A percentile compares a stretch with the other conserved stretches of the same genome.
These are phyloP conservation scores for Schizothecium vesticola DNA, from an alignment of 495 filamentous ascomycete species.

Conservation along the genomic window DNA sequence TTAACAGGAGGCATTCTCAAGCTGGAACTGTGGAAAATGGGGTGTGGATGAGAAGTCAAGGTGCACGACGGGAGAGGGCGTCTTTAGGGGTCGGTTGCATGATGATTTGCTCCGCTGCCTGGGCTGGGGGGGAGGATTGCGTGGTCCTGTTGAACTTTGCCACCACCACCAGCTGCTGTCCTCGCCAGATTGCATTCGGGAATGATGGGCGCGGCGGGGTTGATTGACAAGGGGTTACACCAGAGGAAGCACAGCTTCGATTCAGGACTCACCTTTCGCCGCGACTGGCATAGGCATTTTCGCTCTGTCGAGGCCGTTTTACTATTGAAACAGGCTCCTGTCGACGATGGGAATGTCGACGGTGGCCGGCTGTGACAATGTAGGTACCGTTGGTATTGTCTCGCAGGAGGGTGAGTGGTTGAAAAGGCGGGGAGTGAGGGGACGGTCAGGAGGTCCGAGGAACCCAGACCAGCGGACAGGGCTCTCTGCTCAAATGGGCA, in stretches of 20 bases:
- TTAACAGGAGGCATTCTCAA: constrained; percentile 42
- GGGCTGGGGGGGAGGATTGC: constrained; percentile 18
- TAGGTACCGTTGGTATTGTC: background rate
- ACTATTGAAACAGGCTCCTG: constrained; percentile 3
- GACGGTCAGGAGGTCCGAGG: background rate
- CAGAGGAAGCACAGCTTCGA: constrained; percentile 12
- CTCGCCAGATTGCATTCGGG: background rate
- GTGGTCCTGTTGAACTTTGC: constrained; percentile 22
- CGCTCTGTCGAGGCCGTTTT: constrained; percentile 9
- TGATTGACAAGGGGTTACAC: constrained; percentile 20
- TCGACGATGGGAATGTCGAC: background rate
- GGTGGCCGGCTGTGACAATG: background rate
- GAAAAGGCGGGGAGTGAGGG: constrained; percentile 5
- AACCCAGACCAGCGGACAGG: no score
- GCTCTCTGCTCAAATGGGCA: background rate
- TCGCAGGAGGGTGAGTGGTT: constrained; percentile 3
- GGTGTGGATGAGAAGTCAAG: background rate
- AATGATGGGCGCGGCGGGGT: constrained; percentile 1
- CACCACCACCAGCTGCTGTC: constrained; percentile 10
- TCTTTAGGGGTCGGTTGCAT: background rate
- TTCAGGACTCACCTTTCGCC: constrained; percentile 41
- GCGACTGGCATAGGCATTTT: constrained; percentile 42
- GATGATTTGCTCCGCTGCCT: constrained; percentile 2
- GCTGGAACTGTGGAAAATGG: background rate
- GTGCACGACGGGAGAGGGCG: background rate